Base-by-base conservation (phyloP, 2,329 filamentous ascomycete species). In the Cladophialophora immunda region DNA sequence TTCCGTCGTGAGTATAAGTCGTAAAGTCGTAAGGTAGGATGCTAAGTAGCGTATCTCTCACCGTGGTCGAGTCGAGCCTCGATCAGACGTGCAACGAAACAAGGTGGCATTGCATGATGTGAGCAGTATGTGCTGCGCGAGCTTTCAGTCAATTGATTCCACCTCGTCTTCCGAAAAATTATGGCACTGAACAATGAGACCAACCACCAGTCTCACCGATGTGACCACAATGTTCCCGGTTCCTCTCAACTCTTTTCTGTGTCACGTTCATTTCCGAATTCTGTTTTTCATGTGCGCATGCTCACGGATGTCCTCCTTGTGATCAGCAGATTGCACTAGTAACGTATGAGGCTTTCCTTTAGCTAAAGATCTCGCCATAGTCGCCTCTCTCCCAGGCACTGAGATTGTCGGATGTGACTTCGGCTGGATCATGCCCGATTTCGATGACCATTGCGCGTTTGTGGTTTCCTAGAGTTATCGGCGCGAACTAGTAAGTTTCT, bases 311-410 rank as follows among this genome's bases (percentile, higher is more conserved):
- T 25, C 19, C 9, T 25, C 45, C n/a, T 50, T 50, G 45, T 4
- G 22, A 25, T 25, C 45, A 50, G 45, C 19, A 11, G 6, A 50
- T 38, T 2, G 19, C 25, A 30, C 6, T 27, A 15, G 25, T 19
- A 32, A 30, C 30, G 62, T 53, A 53, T 41, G 29, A 27, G 19
- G 15, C 1, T 30, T 50, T 30, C n/a, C 38, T 53, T 59, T 58
- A 67, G 30, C 41, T 63, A 22, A 68, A 68, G 30, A 68, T 65
- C 17, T 32, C 47, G 29, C 66, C 66, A 17, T 29, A 27, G 6
- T 11, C 8, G 13, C 66, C 66, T 3, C 45, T 2, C 25, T 68
- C 66, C 66, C 66, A 68, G 6, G 22, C 30, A 7, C 6, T 2
- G 6, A 68, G 59, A 9, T n/a, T 36, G 29, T n/a, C 22, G 13